These are phyloP conservation scores for Diplogelasinospora grovesii DNA, from an alignment of 495 filamentous ascomycete species.

Conservation along the genomic window DNA sequence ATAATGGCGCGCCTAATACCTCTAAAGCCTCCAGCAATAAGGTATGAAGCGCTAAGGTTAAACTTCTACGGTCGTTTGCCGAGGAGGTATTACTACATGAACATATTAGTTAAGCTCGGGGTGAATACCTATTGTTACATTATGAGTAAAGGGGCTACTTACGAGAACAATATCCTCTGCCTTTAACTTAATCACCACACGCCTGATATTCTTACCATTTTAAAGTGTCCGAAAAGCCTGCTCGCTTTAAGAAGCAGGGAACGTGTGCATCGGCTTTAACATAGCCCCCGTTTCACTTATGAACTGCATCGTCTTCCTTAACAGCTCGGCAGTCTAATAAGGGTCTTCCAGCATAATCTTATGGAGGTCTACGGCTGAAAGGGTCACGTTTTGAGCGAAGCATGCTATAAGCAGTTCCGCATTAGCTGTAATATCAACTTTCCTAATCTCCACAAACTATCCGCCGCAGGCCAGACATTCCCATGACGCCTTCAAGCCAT, in stretches of 20 bases:
- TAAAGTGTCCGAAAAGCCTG: not conserved
- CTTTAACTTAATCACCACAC: not conserved
- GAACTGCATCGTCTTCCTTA: not conserved
- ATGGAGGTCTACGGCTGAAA: not conserved
- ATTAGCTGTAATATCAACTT: not conserved
- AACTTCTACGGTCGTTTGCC: not conserved
- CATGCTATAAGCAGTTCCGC: not conserved
- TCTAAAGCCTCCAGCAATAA: not conserved
- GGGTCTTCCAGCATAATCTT: not conserved
- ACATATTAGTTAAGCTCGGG: no score
- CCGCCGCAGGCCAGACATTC: conserved; percentile 2
- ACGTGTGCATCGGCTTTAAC: not conserved
- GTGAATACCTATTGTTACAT: no score
- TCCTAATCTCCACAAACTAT: conserved; percentile 2
- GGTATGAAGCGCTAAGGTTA: not conserved
- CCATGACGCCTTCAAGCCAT: not conserved
- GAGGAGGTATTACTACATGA: no score
- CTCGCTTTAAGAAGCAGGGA: not conserved
- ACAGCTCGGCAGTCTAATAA: not conserved
- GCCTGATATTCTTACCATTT: not conserved
- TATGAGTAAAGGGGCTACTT: no score
- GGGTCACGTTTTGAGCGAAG: not conserved
- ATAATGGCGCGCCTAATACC: not conserved
- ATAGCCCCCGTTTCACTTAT: not conserved
- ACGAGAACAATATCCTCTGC: not conserved